Evolutionary conservation across 2,329 filamentous ascomycete species (phyloP), one percentile per base, ranked within the genome.

Genomic region (Sporothrix variecibatus): DNA sequence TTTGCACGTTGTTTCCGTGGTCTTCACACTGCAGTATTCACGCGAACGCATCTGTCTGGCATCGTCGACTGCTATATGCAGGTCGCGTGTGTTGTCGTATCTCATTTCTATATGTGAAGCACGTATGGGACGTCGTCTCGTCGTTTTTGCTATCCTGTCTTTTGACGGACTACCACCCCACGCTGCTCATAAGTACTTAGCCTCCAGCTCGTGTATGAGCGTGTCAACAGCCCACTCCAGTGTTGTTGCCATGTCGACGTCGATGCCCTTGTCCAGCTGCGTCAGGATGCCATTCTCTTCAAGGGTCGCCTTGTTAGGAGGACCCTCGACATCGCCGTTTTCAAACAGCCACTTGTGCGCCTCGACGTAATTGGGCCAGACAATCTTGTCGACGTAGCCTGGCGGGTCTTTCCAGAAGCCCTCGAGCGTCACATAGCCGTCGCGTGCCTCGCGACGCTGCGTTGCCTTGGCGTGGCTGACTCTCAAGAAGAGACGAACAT

Each of bases 391-490:
- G 51, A 98, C 94, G 81, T 98, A 99, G 0, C 94, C 95, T 0
- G 94, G 94, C 0, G 96, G 96, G 82, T 99, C 96, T 73, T 91
- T 88, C 96, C 96, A 99, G 84, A 98, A 99, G 38, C 95, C 95
- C 79, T 98, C 90, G 5, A 92, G 82, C 2, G 93, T 95, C 40
- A 94, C 92, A 81, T 96, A 96, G 12, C 93, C 93, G 77, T 88
- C 90, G 72, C 93, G 85, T 0, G 89, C 90, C 79, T 92, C 89
- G 40, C 93, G 85, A 31, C 93, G 86, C 46, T 85, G 83, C 79
- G 91, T 92, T 2, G 91, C 91, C 56, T 83, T 88, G 15, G 84
- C 84, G 75, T 91, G 91, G 38, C 89, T 88, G 1, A 93, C 92
- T 0, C 91, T 89, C 23, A 98, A 83, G 78, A 98, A 95, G 3